Base-by-base conservation (phyloP, 208 protist species). In the Wallacemonas sp. region DNA sequence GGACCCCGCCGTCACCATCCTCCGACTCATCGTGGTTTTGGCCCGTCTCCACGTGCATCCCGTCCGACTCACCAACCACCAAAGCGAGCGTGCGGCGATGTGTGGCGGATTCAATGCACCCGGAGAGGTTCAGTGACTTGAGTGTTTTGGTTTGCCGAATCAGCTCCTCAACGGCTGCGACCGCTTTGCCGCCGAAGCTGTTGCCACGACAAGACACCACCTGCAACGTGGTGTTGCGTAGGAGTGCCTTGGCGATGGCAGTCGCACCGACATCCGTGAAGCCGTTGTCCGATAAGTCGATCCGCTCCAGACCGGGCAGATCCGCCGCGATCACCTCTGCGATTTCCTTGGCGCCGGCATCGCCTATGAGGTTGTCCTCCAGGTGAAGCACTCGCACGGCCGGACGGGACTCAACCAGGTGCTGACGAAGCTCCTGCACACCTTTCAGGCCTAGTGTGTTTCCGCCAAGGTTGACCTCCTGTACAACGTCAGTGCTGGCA, bases 381-480 rank as follows among this genome's bases (percentile, higher is more conserved):
- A 95, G 42, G 50, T 89, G 81, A 22, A 95, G 66, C 1, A 29
- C 67, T 19, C 89, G 85, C 63, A 95, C 53, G 8, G 50, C 0
- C 27, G 41, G 45, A 55, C 22, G 30, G 21, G 32, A 81, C 74
- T 10, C 68, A 0, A 70, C 59, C 26, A 95, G 55, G 46, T 74
- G 70, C 19, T 65, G 63, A 21, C 78, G 61, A 17, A 95, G 63
- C 33, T 74, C 78, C 52, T 89, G 81, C 17, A 78, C 76, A 0
- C 89, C 89, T n/a, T 82, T 79, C 22, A 84, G 63, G 22, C 89
- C 89, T 57, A 95, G 73, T 13, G 85, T 92, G 66, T 95, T 95
- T 48, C 83, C 76, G 9, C 74, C 53, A 0, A 95, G 64, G 68
- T 88, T 90, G 12, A 92, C 71, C 30, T 95, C 86, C 15, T 80